A percentile compares a stretch with the other conserved stretches of the same genome.
phyloP scores from a whole-genome alignment of 1,284 basidiomycete genomes.

The Boletus semigastroideus region DNA sequence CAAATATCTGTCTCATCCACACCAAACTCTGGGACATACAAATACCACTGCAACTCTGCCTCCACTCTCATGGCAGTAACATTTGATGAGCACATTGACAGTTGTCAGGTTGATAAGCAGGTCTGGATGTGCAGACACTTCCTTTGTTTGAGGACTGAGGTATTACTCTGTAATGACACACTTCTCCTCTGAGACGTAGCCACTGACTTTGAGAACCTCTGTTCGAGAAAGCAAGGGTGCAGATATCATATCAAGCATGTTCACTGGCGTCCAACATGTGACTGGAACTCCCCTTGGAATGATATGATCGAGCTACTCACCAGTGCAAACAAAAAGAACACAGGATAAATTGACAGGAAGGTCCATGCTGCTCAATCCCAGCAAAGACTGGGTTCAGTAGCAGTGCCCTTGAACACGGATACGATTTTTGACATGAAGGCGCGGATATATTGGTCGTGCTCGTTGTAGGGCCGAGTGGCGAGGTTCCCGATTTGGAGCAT shows the following conservation, averaged over 20 bases:
- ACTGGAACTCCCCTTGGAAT: not conserved
- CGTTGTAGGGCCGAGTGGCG: constrained; percentile 80
- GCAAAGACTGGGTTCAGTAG: constrained; percentile 90
- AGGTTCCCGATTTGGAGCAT: constrained; percentile 91
- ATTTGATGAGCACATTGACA: constrained; percentile 91
- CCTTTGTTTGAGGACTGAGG: constrained; percentile 93
- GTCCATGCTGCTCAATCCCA: constrained; percentile 76
- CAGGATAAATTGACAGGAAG: constrained; percentile 96
- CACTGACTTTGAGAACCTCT: constrained; percentile 96
- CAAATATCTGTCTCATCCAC: too few species aligned
- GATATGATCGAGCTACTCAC: constrained; percentile 32
- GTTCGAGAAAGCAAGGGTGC: constrained; percentile 94
- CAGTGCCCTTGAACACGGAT: constrained; percentile 98
- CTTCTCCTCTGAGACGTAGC: constrained; percentile 98
- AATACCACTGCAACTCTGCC: too few species aligned
- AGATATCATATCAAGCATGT: constrained; percentile 94
- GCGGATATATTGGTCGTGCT: constrained; percentile 91
- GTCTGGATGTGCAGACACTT: constrained; percentile 83
- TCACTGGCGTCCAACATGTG: constrained; percentile 46
- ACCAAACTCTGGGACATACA: too few species aligned
- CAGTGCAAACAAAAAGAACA: constrained; percentile 96
- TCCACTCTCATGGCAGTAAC: constrained; percentile 97
- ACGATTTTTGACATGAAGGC: constrained; percentile 98
- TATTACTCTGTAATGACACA: constrained; percentile 89
- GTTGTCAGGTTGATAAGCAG: constrained; percentile 76